Evolutionary conservation across 768 basidiomycete genomes (phyloP), one percentile per base, ranked within the genome.

Genomic region (Amanita fuliginea): DNA sequence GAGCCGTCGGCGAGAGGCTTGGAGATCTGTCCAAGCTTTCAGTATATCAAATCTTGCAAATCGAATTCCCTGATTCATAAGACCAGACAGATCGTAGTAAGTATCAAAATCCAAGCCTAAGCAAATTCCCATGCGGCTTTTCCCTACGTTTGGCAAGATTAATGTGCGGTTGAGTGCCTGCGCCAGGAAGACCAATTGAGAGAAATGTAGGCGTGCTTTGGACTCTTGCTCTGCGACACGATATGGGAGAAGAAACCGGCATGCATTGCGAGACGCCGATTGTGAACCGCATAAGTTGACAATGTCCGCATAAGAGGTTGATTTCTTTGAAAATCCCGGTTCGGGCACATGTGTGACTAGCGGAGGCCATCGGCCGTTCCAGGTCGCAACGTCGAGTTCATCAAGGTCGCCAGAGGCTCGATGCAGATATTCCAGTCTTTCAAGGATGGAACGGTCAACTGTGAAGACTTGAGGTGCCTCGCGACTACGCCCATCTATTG

Each of bases 141-240:
- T 73, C 6, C 74, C 75, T 3, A 81, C 78, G 51, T 78, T 77
- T 2, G 81, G 81, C 4, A 83, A 67, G 22, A 83, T 77, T 32
- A 82, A 66, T 3, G 73, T 81, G 4, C 80, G 71, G 54, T 76
- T 71, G 24, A 81, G 68, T 5, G 55, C 59, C 44, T 60, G 59
- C 0, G 80, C 74, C n/a, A 82, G 72, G 3, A 63, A 61, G 0
- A 69, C 55, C 50, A 82, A 62, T 54, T 81, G 76, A 24, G 65
- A 56, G n/a, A 83, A 60, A 60, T 82, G 80, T 6, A 71, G 58
- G 16, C 75, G 70, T 1, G 77, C 75, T 53, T 77, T 78, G 26
- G 77, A 77, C 55, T 80, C 78, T 53, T 78, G 78, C 60, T 80
- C 81, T 14, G 67, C 66, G 22, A 80, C 64, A 3, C 71, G 68